These are phyloP conservation scores for Ustilago esculenta DNA, from an alignment of 1,284 basidiomycete genomes.

Conservation along the genomic window DNA sequence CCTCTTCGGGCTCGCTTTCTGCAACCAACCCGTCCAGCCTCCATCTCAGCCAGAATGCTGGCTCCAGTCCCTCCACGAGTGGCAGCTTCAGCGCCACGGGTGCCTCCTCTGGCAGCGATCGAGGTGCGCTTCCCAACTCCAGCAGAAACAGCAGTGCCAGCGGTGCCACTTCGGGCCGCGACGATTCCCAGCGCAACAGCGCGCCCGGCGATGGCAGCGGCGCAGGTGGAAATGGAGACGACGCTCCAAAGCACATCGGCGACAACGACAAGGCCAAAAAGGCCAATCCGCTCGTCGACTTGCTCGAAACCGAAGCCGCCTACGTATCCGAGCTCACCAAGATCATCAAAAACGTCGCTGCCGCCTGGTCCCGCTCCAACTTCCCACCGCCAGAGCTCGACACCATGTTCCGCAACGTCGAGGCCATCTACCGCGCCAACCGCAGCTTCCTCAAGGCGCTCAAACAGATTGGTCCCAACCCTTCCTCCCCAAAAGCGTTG, in stretches of 20 bases:
- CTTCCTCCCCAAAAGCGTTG: slow-evolving; percentile 90
- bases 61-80: slow-evolving; percentile 13
- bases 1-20: slow-evolving; percentile 9
- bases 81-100: slow-evolving; percentile 24
- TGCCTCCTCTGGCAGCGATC: slow-evolving; percentile 17
- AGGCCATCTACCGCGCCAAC: slow-evolving; percentile 90
- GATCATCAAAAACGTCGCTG: slow-evolving; percentile 95
- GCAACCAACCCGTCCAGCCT: slow-evolving; percentile 20
- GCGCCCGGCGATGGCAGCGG: slow-evolving; percentile 19
- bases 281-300: slow-evolving; percentile 84
- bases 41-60: slow-evolving; percentile 27
- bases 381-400: slow-evolving; percentile 92
- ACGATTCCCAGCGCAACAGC: slow-evolving; percentile 21
- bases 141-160: slow-evolving; percentile 6
- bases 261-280: slow-evolving; percentile 44
- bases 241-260: slow-evolving; percentile 16
- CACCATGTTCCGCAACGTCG: slow-evolving; percentile 90
- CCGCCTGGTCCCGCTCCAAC: slow-evolving; percentile 93
- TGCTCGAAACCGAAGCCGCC: slow-evolving; percentile 89
- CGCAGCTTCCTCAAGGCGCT: slow-evolving; percentile 78
- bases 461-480: slow-evolving; percentile 91
- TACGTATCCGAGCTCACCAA: slow-evolving; percentile 92
- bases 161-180: slow-evolving; percentile 5
- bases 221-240: slow-evolving; percentile 32
- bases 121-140: slow-evolving; percentile 2